These are phyloP conservation scores for Linnemannia schmuckeri DNA, from an alignment of 192 early-diverging fungal genomes.

Conservation along the genomic window DNA sequence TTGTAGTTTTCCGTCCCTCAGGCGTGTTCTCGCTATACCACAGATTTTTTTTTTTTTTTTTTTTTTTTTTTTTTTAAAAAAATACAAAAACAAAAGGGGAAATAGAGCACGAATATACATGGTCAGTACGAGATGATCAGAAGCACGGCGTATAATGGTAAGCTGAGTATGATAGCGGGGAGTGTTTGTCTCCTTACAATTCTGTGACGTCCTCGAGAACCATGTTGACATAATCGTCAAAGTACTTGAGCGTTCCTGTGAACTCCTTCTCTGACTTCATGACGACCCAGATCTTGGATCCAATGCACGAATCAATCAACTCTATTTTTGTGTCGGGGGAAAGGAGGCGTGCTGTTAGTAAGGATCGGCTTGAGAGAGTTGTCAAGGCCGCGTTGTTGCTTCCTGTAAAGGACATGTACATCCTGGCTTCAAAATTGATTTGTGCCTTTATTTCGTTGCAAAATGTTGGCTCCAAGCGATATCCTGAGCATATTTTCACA, in stretches of 20 bases:
- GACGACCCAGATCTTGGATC: slow-evolving; percentile 96
- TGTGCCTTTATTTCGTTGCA: too few species aligned
- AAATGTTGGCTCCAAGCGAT: too few species aligned
- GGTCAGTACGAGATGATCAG: too few species aligned
- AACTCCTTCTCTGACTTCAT: slow-evolving; percentile 99
- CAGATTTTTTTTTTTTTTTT: neutral
- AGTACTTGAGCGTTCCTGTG: slow-evolving; percentile 94
- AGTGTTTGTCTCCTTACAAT: slow-evolving; percentile 69
- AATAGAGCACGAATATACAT: neutral
- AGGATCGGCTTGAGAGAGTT: neutral
- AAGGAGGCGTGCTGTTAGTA: neutral
- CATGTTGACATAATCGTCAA: slow-evolving; percentile 99
- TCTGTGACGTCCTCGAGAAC: slow-evolving; percentile 97
- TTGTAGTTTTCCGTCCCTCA: slow-evolving; percentile 80
- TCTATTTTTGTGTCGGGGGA: slow-evolving; percentile 63
- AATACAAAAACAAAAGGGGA: neutral
- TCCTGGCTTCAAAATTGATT: too few species aligned
- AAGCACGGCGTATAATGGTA: too few species aligned
- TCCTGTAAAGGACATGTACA: too few species aligned
- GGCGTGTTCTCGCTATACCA: slow-evolving; percentile 78
- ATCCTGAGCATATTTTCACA: too few species aligned
- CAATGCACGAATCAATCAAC: slow-evolving; percentile 98
- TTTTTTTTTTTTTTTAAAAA: too few species aligned
- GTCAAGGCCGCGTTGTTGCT: neutral
- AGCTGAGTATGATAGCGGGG: too few species aligned